Evolutionary conservation across 768 basidiomycete species (phyloP), one percentile per base, ranked within the genome.

Genomic region (Lactarius psammicola): DNA sequence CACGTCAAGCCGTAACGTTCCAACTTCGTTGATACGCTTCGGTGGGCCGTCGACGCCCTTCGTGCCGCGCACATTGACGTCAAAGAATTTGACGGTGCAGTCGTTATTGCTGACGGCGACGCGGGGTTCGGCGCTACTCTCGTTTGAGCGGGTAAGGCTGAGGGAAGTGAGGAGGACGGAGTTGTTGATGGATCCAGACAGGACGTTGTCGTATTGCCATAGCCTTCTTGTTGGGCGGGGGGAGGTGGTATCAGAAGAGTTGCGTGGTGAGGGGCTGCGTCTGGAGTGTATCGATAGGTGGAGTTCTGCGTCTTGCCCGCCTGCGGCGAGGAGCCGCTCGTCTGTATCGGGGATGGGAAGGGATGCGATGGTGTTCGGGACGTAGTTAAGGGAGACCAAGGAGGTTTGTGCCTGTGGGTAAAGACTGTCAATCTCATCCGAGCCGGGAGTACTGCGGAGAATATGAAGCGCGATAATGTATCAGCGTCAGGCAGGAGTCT

Each of bases 71-170:
- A 87, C 74, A 2, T 88, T 82, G 15, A 95, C 78, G 60, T 92
- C 87, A 73, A 89, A 95, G 71, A 95, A 86, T 74, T 87, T 89
- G 71, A 96, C 85, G 0, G 85, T 84, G 60, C 82, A 81, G 72
- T 95, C 94, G 74, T 97, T 97, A 73, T 95, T 95, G 77, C 88
- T 90, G 67, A 95, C 85, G 30, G 86, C 83, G 53, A 95, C 80
- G 9, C 93, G 80, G 0, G 93, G 93, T 71, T 92, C 90, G 10
- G 82, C 81, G 68, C 84, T 84, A 74, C 84, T 87, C 73, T 88
- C 79, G 66, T 85, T 77, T 26, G 87, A 84, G 38, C 80, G 79
- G 11, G 85, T 82, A 40, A 89, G 76, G 69, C 80, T 85, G 65
- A 89, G 76, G 20, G 86, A 86, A 59, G 87, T 85, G 63, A 93